Base-by-base conservation (phyloP, 2,329 filamentous ascomycete species). In the Botrytis galanthina region DNA sequence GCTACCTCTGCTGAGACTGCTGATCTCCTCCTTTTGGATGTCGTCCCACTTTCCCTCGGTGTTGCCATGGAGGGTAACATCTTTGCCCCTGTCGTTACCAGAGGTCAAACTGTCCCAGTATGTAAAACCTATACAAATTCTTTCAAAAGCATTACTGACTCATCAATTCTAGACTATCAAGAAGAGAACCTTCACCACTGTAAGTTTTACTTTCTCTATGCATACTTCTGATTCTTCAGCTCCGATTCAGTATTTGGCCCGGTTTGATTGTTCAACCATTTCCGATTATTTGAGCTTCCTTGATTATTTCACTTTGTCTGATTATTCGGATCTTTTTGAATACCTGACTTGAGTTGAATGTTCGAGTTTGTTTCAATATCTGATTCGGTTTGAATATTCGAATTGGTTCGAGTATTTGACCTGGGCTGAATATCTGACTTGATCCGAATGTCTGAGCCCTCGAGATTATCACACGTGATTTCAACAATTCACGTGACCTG, bases 1-100 rank as follows among this genome's bases (percentile, higher is more conserved):
- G 96, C 96, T 80, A 96, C 93, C 78, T 97, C 94, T 67, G 94
- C 94, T 80, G 96, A 98, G 82, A 98, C 95, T 75, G 89, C 92
- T 76, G 96, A 98, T 84, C 92, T 99, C 78, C 91, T 99, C 77
- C 92, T 99, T 76, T 90, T 99, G 82, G 96, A 99, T 85, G 96
- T 99, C 81, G 92, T 95, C 81, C 96, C 96, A 79, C 92, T 99
- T 76, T 97, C 94, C 76, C 93, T 99, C 46, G 96, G 96, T 92
- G 95, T 99, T 79, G 96, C 95, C 82, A 99, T 98, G 96, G 96
- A 98, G 88, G 95, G 96, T 79, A 98, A 98, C 88, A 97, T 98
- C 85, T 98, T 98, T 83, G 95, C 95, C 73, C 93, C 94, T 70
- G 95, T 98, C 77, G 94, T 99, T 78, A 86, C 93, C 76, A 91